Base-by-base conservation (phyloP, 768 basidiomycete species). In the Chiua virens region DNA sequence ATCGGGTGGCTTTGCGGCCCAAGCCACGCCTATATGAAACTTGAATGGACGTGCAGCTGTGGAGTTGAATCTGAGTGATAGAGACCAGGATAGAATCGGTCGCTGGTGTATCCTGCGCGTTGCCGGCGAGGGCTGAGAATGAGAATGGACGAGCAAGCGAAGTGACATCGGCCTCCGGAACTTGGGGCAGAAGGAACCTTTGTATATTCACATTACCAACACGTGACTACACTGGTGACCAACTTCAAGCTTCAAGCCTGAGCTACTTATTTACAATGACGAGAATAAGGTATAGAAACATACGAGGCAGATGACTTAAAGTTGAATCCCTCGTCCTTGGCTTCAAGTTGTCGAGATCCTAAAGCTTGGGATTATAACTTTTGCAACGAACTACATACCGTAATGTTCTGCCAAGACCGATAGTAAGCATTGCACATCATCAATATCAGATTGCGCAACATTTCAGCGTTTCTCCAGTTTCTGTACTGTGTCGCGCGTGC, bases 21-120 rank as follows among this genome's bases (percentile, higher is more conserved):
- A 93, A 66, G 87, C 86, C 15, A 80, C 79, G 46, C 86, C 89
- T 34, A 91, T 74, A 60, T 90, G 82, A 66, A 93, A 91, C 30
- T 71, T 81, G 63, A 85, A 92, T 6, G 87, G 78, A 18, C 74
- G 73, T 15, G 74, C 67, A 22, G 65, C 41, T 7, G 61, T 60
- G 4, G 67, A 67, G n/a, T 15, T 52, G 34, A 50, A 50, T 38
- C 63, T 63, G 36, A 50, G 21, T 6, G 56, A 55, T 22, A 41
- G 39, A 18, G 32, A 44, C 30, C 44, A 46, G 5, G 20, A 14
- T 23, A 11, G 22, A 3, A 34, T 32, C 18, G 36, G 36, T 37
- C 14, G 50, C 18, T 30, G 47, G 17, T 35, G 49, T 45, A 47
- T 21, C n/a, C 47, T 41, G 17, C 36, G 39, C 21, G 39, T 23